These are phyloP conservation scores for Pyricularia sp. DNA, from an alignment of 2,329 filamentous ascomycete species.

Conservation along the genomic window DNA sequence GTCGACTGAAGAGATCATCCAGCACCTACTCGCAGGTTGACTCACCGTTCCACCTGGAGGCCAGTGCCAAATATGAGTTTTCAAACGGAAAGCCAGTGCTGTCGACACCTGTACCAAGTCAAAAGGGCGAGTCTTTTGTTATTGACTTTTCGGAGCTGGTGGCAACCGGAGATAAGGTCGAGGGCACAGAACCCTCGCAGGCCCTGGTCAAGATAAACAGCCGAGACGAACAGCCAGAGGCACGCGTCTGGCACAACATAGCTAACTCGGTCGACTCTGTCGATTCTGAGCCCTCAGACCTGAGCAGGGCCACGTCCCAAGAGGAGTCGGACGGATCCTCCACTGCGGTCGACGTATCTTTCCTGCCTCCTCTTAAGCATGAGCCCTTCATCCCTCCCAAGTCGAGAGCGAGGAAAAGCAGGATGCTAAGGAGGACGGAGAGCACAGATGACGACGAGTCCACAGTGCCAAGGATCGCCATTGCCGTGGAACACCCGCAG, in stretches of 20 bases:
- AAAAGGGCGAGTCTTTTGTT: neutral
- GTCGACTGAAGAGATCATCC: neutral
- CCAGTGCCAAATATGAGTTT: neutral
- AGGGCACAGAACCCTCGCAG: neutral
- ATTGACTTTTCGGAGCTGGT: neutral
- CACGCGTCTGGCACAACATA: neutral
- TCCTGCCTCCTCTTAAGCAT: conserved; percentile 27
- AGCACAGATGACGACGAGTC: neutral
- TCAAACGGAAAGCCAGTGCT: neutral
- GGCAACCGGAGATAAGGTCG: neutral
- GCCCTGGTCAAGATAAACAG: neutral
- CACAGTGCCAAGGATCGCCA: neutral
- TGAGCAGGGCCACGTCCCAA: neutral
- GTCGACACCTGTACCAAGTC: neutral
- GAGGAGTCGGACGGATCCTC: conserved; percentile 3
- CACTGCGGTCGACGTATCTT: conserved; percentile 17
- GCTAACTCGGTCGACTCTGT: neutral
- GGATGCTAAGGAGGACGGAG: neutral
- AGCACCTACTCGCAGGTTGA: conserved; percentile 4
- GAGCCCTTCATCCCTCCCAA: conserved; percentile 24
- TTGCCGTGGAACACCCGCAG: neutral
- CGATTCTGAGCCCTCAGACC: conserved; percentile 2
- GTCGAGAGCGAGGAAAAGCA: conserved; percentile 8
- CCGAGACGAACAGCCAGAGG: neutral
- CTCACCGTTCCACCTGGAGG: neutral